phyloP scores from a whole-genome alignment of 176 grass and related monocot genomes.

The Rhynchospora pubera region DNA sequence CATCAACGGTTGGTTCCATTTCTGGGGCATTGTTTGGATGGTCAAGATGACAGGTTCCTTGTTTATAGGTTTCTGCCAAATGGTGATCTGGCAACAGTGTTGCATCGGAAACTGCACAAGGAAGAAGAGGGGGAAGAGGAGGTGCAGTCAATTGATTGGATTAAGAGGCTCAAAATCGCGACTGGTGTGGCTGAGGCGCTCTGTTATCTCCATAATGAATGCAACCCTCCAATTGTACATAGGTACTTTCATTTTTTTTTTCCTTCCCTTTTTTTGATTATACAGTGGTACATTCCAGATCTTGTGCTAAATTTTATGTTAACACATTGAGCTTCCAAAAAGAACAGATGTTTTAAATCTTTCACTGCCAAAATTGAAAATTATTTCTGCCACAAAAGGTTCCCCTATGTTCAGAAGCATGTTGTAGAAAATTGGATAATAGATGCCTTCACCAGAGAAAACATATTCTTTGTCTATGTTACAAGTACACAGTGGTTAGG shows the following conservation, averaged over 20 bases:
- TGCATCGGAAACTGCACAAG: conserved; percentile 49
- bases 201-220: conserved; percentile 89
- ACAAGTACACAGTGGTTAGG: not conserved
- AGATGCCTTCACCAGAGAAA: not conserved
- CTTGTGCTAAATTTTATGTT: not conserved
- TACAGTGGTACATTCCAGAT: not conserved
- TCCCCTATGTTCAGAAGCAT: not conserved
- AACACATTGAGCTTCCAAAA: not conserved
- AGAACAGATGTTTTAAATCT: not conserved
- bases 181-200: conserved; percentile 87
- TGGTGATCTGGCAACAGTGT: conserved; percentile 51
- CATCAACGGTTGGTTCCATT: conserved; percentile 67
- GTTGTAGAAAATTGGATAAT: not conserved
- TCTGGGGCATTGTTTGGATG: conserved; percentile 67
- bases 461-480: not conserved
- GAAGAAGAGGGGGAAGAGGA: conserved; percentile 69
- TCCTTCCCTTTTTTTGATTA: conserved; percentile 7
- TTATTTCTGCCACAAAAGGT: not conserved
- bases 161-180: conserved; percentile 98
- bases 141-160: conserved; percentile 94
- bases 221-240: conserved; percentile 84
- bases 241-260: conserved; percentile 55
- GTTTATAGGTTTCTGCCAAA: conserved; percentile 83
- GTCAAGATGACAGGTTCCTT: conserved; percentile 69
- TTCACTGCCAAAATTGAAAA: not conserved